Conservation (phyloP, 192 early-diverging fungal species). For the Coemansia sp. region DNA sequence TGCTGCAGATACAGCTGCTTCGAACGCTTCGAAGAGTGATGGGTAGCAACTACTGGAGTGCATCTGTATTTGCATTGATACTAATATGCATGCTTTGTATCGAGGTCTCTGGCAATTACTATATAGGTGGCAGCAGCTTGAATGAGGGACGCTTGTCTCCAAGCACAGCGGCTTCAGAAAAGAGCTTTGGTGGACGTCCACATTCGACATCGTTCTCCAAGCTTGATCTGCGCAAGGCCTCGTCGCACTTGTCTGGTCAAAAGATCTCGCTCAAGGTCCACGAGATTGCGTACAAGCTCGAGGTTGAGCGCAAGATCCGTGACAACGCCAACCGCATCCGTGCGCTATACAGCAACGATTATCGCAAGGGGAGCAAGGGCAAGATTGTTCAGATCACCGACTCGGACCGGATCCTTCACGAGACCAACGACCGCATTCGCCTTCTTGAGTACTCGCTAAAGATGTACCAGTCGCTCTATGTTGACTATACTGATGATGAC, state of each 20-base stretch:
- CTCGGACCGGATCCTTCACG: constrained; percentile 43
- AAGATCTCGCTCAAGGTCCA: constrained; percentile 80
- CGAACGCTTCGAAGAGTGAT: neutral
- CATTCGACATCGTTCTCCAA: constrained; percentile 45
- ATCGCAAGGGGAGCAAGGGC: constrained; percentile 35
- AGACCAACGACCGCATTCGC: constrained; percentile 74
- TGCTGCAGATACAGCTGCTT: neutral
- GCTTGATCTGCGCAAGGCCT: constrained; percentile 67
- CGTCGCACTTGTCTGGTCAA: constrained; percentile 65
- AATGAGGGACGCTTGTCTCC: constrained; percentile 25
- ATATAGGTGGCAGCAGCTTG: constrained; percentile 13
- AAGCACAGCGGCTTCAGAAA: constrained; percentile 19
- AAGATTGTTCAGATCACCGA: constrained; percentile 55
- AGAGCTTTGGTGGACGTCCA: constrained; percentile 14
- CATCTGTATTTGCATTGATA: neutral
- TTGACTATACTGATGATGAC: constrained; percentile 73
- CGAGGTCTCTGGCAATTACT: neutral
- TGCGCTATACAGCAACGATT: constrained; percentile 52
- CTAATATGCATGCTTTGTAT: neutral
- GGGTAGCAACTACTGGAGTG: neutral
- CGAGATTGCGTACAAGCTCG: constrained; percentile 86
- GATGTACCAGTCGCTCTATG: constrained; percentile 83
- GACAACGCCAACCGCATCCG: constrained; percentile 54
- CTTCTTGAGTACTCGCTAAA: constrained; percentile 72
- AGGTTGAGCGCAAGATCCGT: constrained; percentile 92